These are phyloP conservation scores for Amanita thiersii DNA, from an alignment of 768 basidiomycete species.

Conservation along the genomic window DNA sequence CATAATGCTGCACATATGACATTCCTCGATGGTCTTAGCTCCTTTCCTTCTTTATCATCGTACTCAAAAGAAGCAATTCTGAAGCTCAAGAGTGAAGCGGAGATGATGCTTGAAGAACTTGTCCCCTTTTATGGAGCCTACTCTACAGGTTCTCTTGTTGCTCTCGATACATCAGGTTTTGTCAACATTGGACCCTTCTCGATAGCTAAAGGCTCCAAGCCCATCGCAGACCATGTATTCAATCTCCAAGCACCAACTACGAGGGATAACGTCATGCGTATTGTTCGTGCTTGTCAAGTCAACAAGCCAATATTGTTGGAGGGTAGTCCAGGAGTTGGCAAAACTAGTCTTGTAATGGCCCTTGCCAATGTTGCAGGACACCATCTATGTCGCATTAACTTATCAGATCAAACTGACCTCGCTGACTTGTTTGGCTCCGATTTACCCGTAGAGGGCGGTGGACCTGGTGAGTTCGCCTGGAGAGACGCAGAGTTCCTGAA, in stretches of 20 bases:
- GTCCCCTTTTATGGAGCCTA: slow-evolving; percentile 35
- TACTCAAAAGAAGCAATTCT: slow-evolving; percentile 52
- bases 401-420: slow-evolving; percentile 97
- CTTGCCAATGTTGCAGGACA: slow-evolving; percentile 77
- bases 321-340: slow-evolving; percentile 97
- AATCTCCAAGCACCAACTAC: slow-evolving; percentile 88
- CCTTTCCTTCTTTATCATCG: slow-evolving; percentile 63
- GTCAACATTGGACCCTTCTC: slow-evolving; percentile 70
- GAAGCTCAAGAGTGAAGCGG: slow-evolving; percentile 55
- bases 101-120: slow-evolving; percentile 43
- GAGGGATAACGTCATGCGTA: slow-evolving; percentile 76
- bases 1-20: slow-evolving; percentile 93
- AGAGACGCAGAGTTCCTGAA: slow-evolving; percentile 93
- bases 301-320: slow-evolving; percentile 89
- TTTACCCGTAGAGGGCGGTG: slow-evolving; percentile 87
- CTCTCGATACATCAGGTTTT: slow-evolving; percentile 23
- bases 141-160: slow-evolving; percentile 16
- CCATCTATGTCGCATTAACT: slow-evolving; percentile 83
- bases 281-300: slow-evolving; percentile 85
- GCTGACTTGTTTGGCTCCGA: slow-evolving; percentile 96
- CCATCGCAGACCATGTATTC: slow-evolving; percentile 40
- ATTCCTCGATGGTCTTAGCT: slow-evolving; percentile 80
- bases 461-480: slow-evolving; percentile 92
- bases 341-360: slow-evolving; percentile 88
- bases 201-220: slow-evolving; percentile 49